phyloP scores from a whole-genome alignment of 1,284 basidiomycete genomes.

The Austroboletus olivaceoglutinosus region DNA sequence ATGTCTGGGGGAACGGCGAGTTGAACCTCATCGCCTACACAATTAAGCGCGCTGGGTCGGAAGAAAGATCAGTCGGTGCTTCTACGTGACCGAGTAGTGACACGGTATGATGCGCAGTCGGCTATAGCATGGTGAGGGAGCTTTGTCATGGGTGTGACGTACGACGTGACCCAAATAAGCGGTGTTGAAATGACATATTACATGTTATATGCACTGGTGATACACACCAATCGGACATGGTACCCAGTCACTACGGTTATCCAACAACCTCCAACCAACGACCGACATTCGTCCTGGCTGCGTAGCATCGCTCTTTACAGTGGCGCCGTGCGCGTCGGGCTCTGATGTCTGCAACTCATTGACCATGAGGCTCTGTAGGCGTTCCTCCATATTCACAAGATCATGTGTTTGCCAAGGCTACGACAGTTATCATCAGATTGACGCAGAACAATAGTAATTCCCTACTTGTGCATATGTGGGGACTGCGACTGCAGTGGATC shows the following conservation, averaged over 20 bases:
- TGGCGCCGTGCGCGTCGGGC: background rate
- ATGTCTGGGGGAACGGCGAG: conserved; percentile 65
- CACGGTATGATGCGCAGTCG: conserved; percentile 18
- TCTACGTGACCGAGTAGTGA: background rate
- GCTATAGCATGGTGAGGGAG: conserved; percentile 3
- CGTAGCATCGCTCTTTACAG: background rate
- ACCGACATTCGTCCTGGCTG: conserved; percentile 2
- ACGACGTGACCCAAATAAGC: conserved; percentile 22
- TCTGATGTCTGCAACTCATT: conserved; percentile 8
- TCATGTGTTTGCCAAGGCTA: conserved; percentile 51
- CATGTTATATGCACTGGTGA: background rate
- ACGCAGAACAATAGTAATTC: background rate
- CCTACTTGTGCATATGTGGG: conserved; percentile 22
- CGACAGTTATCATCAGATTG: conserved; percentile 3
- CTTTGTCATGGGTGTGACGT: conserved; percentile 27
- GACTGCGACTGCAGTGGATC: background rate
- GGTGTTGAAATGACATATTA: background rate
- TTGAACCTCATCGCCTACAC: conserved; percentile 55
- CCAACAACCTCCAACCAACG: conserved; percentile 54
- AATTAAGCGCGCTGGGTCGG: background rate
- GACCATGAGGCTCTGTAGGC: conserved; percentile 43
- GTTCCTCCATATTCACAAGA: conserved; percentile 53
- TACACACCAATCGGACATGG: conserved; percentile 67
- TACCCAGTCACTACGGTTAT: conserved; percentile 48
- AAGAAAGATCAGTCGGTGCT: background rate